Evolutionary conservation across 2,329 filamentous ascomycete genomes (phyloP), one percentile per base, ranked within the genome.

Genomic region (Trichophaea hybrida): DNA sequence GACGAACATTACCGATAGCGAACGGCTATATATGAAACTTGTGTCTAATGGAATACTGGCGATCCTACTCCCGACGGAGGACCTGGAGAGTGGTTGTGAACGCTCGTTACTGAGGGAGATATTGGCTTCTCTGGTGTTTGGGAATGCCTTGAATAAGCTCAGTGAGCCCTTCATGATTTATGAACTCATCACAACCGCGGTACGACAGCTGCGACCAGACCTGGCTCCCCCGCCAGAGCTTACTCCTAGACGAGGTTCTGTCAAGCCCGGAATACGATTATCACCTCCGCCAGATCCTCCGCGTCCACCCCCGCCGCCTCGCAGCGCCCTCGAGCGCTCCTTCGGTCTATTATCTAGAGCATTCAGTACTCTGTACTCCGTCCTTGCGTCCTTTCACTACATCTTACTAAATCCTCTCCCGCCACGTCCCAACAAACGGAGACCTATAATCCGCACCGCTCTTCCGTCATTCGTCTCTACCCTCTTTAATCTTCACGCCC

Each of bases 101-200:
- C 85, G 86, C 59, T 80, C 87, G 38, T 76, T 98, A 63, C 85
- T 96, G 63, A 82, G 83, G 58, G 88, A 96, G 73, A 86, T 97
- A 65, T 78, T 97, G 63, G 87, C 89, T 5, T 89, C 96, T 72
- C 82, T 94, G 71, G 87, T 97, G 63, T 77, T 98, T 65, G 88
- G 88, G 63, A 89, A 88, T 67, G 79, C 96, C 68, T 82, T 83
- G 68, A 86, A 84, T 68, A 94, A 85, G 71, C 78, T 86, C 44
- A 88, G 86, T 66, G 84, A 97, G 73, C 86, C 87, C 31, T 94
- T 88, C 87, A 79, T 96, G 69, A 73, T 97, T 66, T 95, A 85
- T 81, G 89, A 94, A 71, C 79, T 81, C 60, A 79, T 94, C 62
- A 85, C 83, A 66, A 94, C 91, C 70, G 73, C 85, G 62, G 78